Conservation (phyloP, 257 asterid species). For the Penstemon eatonii region DNA sequence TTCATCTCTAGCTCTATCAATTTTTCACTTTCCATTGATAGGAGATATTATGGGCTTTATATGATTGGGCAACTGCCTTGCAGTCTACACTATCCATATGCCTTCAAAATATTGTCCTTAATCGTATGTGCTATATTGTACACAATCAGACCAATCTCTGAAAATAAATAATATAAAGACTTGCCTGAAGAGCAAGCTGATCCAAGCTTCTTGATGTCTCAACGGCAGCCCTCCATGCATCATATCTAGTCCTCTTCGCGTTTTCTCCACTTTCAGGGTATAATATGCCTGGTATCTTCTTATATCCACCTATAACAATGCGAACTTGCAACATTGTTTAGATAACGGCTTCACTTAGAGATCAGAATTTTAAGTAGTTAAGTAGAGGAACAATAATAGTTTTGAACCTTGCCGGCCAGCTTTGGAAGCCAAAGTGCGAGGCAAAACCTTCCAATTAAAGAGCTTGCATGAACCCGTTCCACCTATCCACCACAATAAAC, state of each 20-base stretch:
- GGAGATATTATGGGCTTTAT: not conserved
- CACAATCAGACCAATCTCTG: constrained; percentile 6
- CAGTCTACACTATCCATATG: not conserved
- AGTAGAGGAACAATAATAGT: constrained; percentile 21
- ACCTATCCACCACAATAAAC: constrained; percentile 98
- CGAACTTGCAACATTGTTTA: constrained; percentile 28
- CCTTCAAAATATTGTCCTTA: not conserved
- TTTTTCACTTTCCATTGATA: too few relatives aligned
- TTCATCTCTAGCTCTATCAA: constrained; percentile 13
- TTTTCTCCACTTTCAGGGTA: constrained; percentile 85
- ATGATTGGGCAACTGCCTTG: not conserved
- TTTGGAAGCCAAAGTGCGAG: constrained; percentile 72
- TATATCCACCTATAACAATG: constrained; percentile 68
- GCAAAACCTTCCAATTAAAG: constrained; percentile 81
- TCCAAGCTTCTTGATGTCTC: constrained; percentile 77
- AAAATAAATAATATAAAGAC: constrained; percentile 24
- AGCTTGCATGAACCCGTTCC: constrained; percentile 79
- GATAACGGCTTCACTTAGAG: constrained; percentile 30
- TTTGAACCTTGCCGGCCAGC: constrained; percentile 92
- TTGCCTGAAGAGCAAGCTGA: constrained; percentile 91
- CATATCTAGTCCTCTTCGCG: constrained; percentile 72
- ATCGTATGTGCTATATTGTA: not conserved
- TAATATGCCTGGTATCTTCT: constrained; percentile 73
- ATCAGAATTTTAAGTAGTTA: constrained; percentile 12
- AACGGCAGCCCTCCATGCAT: constrained; percentile 92